phyloP scores from a whole-genome alignment of 805 yeast species.

The Monosporozyma unispora region DNA sequence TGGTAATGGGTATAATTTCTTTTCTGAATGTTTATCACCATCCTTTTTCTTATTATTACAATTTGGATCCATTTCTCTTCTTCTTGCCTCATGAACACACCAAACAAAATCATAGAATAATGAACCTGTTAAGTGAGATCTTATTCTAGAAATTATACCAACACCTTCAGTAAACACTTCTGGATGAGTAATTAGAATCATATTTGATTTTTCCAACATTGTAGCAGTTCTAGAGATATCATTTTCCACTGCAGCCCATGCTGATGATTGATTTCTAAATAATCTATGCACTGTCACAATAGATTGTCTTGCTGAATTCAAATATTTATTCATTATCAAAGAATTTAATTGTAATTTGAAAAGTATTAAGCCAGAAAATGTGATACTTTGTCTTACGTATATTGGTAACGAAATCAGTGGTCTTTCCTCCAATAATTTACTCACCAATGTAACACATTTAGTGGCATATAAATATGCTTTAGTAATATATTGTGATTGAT shows the following conservation, averaged over 20 bases:
- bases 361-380: conserved; percentile 67
- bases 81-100: conserved; percentile 89
- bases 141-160: conserved; percentile 78
- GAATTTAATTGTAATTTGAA: conserved; percentile 80
- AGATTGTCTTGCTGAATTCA: conserved; percentile 85
- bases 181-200: conserved; percentile 80
- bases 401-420: conserved; percentile 79
- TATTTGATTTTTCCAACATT: conserved; percentile 78
- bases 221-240: conserved; percentile 89
- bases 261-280: conserved; percentile 76
- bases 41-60: conserved; percentile 28
- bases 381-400: conserved; percentile 76
- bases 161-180: conserved; percentile 63
- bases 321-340: conserved; percentile 51
- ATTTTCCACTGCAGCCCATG: conserved; percentile 80
- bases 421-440: conserved; percentile 56
- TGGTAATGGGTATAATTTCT: conserved; percentile 62
- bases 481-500: conserved; percentile 76
- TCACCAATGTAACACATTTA: conserved; percentile 66
- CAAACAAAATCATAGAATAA: conserved; percentile 85
- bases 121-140: conserved; percentile 87
- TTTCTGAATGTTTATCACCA: conserved; percentile 28
- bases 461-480: conserved; percentile 77
- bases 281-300: conserved; percentile 87
- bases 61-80: conserved; percentile 45